Conservation (phyloP, 805 yeast species). For the Vanderwaltozyma polyspora region DNA sequence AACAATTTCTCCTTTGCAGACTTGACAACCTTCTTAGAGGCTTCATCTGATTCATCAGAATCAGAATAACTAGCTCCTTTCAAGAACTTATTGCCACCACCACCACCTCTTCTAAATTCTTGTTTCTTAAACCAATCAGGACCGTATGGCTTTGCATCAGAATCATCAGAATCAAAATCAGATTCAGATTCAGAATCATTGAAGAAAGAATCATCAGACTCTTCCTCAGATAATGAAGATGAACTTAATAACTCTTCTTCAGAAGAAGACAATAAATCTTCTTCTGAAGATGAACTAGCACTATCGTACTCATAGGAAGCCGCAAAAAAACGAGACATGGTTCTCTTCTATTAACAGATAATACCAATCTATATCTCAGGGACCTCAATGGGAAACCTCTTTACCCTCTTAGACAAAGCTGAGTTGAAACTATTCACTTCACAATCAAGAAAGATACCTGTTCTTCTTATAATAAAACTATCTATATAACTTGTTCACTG, state of each 20-base stretch:
- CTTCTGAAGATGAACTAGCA: conserved; percentile 35
- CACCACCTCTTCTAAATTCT: conserved; percentile 28
- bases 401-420: neutral
- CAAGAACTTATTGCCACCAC: conserved; percentile 25
- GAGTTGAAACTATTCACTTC: too few species aligned
- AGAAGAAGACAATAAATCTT: conserved; percentile 32
- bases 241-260: conserved; percentile 28
- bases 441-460: too few species aligned
- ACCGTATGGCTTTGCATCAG: conserved; percentile 33
- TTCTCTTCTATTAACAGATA: neutral
- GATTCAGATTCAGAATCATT: conserved; percentile 28
- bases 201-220: conserved; percentile 29
- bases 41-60: conserved; percentile 42
- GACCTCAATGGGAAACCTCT: neutral
- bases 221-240: conserved; percentile 18
- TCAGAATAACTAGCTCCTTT: conserved; percentile 28
- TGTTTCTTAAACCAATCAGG: conserved; percentile 36
- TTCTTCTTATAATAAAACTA: too few species aligned
- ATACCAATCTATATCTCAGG: neutral
- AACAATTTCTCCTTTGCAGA: conserved; percentile 86
- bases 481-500: too few species aligned
- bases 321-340: conserved; percentile 83
- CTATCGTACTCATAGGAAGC: conserved; percentile 39
- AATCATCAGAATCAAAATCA: conserved; percentile 34
- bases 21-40: conserved; percentile 76